Base-by-base conservation (phyloP, 371 early-diverging fungal species). In the Mucor racemosus region DNA sequence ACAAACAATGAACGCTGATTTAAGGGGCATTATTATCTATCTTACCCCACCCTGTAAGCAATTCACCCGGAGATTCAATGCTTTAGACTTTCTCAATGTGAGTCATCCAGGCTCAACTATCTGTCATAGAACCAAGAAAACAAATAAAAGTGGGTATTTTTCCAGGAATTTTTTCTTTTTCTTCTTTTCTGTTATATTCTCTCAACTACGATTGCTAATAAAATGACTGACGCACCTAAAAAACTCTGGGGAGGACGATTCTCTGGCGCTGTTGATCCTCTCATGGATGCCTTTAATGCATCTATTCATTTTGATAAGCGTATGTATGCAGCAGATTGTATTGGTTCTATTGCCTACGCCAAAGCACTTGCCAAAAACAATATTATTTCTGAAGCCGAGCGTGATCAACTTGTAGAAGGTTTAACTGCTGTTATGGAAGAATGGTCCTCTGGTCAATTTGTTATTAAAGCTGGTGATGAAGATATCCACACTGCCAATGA, bases 401-500 rank as follows among this genome's bases (percentile, higher is more conserved):
- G 88, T 50, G 86, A 88, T 58, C 70, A 78, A 35, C 78, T 98
- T 17, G 86, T 91, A 40, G 58, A 71, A 1, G 99, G 99, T 11
- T 89, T 98, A 14, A 69, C 81, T 17, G 60, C 74, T 41, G 96
- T 98, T 10, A 86, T 80, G 56, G 75, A 76, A 21, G 99, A 98
- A 75, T 98, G 99, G 99, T 82, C 83, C 17, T 44, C 72, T 40
- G 88, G 86, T 50, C 74, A 74, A n/a, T 97, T 98, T 78, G 86
- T 72, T 36, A 83, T 94, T 62, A 76, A 86, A 69, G 79, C 88
- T 1, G 90, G 91, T 8, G 99, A 98, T 78, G 99, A 98, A 77
- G 99, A 98, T 81, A 97, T 98, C 72, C 99, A 98, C 76, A 96
- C 97, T 3, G 99, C 99, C 50, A 97, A 97, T 71, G 99, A 98